These are phyloP conservation scores for Podila epigama DNA, from an alignment of 192 early-diverging fungal genomes.

Conservation along the genomic window DNA sequence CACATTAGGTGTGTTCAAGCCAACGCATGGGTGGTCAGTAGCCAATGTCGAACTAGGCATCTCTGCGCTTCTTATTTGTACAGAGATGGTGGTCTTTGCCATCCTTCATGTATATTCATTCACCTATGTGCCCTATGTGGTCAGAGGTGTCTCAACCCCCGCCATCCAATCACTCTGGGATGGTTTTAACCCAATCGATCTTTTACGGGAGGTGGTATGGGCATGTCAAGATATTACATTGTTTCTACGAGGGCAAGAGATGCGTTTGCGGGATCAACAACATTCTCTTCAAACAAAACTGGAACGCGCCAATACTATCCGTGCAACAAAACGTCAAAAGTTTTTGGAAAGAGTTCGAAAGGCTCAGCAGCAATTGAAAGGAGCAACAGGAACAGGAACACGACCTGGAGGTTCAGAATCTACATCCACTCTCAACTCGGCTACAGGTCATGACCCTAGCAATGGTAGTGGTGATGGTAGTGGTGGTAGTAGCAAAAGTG, in stretches of 20 bases:
- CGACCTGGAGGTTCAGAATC: neutral
- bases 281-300: conserved; percentile 14
- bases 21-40: conserved; percentile 31
- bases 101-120: conserved; percentile 50
- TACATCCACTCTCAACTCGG: neutral
- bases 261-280: conserved; percentile 23
- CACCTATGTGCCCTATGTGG: conserved; percentile 32
- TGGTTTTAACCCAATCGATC: conserved; percentile 48
- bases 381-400: neutral
- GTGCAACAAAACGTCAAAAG: conserved; percentile 12
- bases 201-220: conserved; percentile 44
- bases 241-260: conserved; percentile 13
- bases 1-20: conserved; percentile 1
- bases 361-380: neutral
- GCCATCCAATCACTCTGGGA: conserved; percentile 24
- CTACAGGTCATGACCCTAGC: too few species aligned
- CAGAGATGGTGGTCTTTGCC: conserved; percentile 51
- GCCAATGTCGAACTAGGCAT: conserved; percentile 45
- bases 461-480: too few species aligned
- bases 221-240: conserved; percentile 24
- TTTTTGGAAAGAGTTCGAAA: conserved; percentile 12
- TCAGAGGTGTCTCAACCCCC: conserved; percentile 19
- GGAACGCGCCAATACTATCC: conserved; percentile 28
- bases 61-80: conserved; percentile 36
- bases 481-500: too few species aligned